These are phyloP conservation scores for Phyllosticta citriasiana DNA, from an alignment of 2,329 filamentous ascomycete species.

Conservation along the genomic window DNA sequence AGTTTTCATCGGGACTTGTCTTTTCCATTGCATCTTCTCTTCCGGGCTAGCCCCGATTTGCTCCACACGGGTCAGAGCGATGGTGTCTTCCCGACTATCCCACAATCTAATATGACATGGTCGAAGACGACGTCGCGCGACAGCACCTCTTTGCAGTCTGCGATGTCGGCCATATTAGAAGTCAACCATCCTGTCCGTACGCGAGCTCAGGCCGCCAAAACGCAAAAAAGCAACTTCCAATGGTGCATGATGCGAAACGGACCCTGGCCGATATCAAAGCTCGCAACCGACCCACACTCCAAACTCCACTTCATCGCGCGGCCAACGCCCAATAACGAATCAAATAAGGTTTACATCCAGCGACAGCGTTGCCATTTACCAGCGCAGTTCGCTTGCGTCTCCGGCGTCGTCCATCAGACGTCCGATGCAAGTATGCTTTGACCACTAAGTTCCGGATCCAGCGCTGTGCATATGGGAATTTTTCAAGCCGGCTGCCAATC, in stretches of 20 bases:
- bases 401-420: not conserved
- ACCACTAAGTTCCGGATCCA: not conserved
- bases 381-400: too few species aligned
- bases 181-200: not conserved
- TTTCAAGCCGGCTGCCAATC: too few species aligned
- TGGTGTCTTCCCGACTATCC: not conserved
- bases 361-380: too few species aligned
- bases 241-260: not conserved
- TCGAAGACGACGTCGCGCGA: not conserved
- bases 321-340: not conserved
- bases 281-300: not conserved
- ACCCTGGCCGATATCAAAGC: not conserved
- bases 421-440: not conserved
- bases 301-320: not conserved
- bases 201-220: not conserved
- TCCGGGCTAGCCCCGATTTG: not conserved
- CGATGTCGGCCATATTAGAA: not conserved
- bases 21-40: not conserved
- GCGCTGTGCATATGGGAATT: too few species aligned
- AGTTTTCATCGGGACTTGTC: not conserved
- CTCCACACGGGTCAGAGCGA: not conserved
- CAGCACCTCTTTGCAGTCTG: not conserved
- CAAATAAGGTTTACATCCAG: not conserved
- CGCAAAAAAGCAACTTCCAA: not conserved
- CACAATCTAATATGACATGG: not conserved